Conservation (phyloP, 176 grass and related monocot species). For the Oryza rufipogon region DNA sequence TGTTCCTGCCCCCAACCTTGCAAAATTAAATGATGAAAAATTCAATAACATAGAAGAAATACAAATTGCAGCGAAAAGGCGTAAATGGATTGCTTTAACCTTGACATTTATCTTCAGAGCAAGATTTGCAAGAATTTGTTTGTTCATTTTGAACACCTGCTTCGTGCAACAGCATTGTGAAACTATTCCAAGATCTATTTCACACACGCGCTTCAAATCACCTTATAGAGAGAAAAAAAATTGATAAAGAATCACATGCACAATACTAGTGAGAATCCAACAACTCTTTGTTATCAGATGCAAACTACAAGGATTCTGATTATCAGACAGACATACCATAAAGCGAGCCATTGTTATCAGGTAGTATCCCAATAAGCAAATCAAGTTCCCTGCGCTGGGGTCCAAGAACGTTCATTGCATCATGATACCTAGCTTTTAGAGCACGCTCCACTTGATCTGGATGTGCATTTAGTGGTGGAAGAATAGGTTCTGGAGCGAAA, state of each 20-base stretch:
- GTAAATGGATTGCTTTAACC: slow-evolving; percentile 32
- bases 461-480: slow-evolving; percentile 44
- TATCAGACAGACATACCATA: slow-evolving; percentile 46
- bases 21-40: slow-evolving; percentile 31
- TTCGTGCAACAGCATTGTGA: slow-evolving; percentile 73
- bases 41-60: slow-evolving; percentile 11
- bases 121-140: slow-evolving; percentile 68
- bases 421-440: slow-evolving; percentile 45
- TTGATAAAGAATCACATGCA: background rate
- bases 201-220: slow-evolving; percentile 70
- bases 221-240: slow-evolving; percentile 36
- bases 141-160: slow-evolving; percentile 63
- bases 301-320: slow-evolving; percentile 2
- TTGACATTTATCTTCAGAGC: slow-evolving; percentile 81
- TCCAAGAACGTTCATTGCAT: slow-evolving; percentile 45
- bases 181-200: slow-evolving; percentile 70
- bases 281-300: background rate
- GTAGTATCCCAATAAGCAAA: slow-evolving; percentile 64
- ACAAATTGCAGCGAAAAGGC: background rate
- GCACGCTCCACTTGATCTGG: slow-evolving; percentile 49
- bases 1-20: slow-evolving; percentile 69
- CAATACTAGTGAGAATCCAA: slow-evolving; percentile 11
- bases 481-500: slow-evolving; percentile 52
- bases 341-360: slow-evolving; percentile 67
- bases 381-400: slow-evolving; percentile 51